Evolutionary conservation across 2,329 filamentous ascomycete species (phyloP), one percentile per base, ranked within the genome.

Genomic region (Byssoonygena ceratinophila): DNA sequence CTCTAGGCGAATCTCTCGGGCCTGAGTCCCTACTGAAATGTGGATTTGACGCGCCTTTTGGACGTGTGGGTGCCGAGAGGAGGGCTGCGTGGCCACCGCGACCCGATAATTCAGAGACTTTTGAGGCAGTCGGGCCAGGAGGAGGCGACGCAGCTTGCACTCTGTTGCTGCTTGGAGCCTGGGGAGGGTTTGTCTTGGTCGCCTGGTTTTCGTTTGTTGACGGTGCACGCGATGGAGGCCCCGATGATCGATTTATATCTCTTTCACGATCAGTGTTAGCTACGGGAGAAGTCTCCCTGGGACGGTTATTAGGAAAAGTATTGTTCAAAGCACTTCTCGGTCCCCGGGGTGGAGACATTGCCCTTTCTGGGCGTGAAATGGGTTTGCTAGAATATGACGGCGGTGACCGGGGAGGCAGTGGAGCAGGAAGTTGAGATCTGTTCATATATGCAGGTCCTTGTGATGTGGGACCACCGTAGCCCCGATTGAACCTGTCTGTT

Each of bases 61-160:
- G 73, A 12, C 71, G 66, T 8, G 72, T 74, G n/a, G 73, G 73
- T 22, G 71, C 73, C 27, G 70, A 68, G 11, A 74, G 59, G n/a
- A 74, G 55, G 27, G 71, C 68, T 39, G 67, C 59, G 53, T 65
- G 70, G 4, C 64, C 60, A 8, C 64, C 64, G 12, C 72, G 70
- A 58, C 58, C 64, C 34, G 69, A 67, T 11, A 66, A 59, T 7
- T 66, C 64, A 47, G 66, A 59, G 7, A 64, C 62, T 47, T 64
- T 67, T 16, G 66, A 58, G 50, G 66, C 63, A 16, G 70, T 68
- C 25, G 69, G 67, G 6, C 69, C 70, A 9, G 66, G 63, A 31
- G 70, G 68, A 14, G 67, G 66, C 7, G 64, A 61, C 37, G 59
- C 59, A 31, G 57, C 55, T 27, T 59, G 59, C 23, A 56, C 46